These are phyloP conservation scores for Penicillium capsulatum DNA, from an alignment of 2,329 filamentous ascomycete species.

Conservation along the genomic window DNA sequence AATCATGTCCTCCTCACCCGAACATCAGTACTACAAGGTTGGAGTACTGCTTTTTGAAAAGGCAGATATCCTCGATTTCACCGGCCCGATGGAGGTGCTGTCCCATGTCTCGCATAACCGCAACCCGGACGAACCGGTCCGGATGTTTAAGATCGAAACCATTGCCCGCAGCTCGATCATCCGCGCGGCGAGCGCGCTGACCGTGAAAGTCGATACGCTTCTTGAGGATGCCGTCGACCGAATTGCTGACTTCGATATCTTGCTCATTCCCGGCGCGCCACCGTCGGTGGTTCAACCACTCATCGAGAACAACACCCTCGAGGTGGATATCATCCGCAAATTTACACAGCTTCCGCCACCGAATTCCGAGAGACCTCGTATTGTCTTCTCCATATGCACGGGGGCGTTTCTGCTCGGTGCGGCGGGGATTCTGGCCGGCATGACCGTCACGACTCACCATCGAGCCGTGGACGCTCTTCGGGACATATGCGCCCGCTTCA, in stretches of 20 bases:
- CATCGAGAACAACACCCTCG: slow-evolving; percentile 15
- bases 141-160: slow-evolving; percentile 32
- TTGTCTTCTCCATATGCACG: slow-evolving; percentile 42
- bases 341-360: slow-evolving; percentile 20
- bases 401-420: slow-evolving; percentile 38
- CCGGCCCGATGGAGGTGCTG: slow-evolving; percentile 39
- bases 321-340: slow-evolving; percentile 22
- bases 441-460: slow-evolving; percentile 41
- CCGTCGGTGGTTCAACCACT: slow-evolving; percentile 26
- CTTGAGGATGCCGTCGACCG: slow-evolving; percentile 26
- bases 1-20: slow-evolving; percentile 10
- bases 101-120: slow-evolving; percentile 27
- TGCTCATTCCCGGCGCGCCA: slow-evolving; percentile 38
- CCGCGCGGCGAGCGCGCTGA: slow-evolving; percentile 24
- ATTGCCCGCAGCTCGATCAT: slow-evolving; percentile 29
- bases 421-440: slow-evolving; percentile 33
- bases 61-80: slow-evolving; percentile 42
- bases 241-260: slow-evolving; percentile 36
- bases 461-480: slow-evolving; percentile 20
- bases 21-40: slow-evolving; percentile 31
- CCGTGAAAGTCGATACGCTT: slow-evolving; percentile 29
- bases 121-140: slow-evolving; percentile 24
- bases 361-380: slow-evolving; percentile 21
- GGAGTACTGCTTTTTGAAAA: slow-evolving; percentile 37
- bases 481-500: slow-evolving; percentile 17